Percentiles rank a stretch among this genome's conserved stretches.
Evolutionary conservation across 805 yeast species (phyloP).

Genomic region (Schwanniomyces polymorphus): DNA sequence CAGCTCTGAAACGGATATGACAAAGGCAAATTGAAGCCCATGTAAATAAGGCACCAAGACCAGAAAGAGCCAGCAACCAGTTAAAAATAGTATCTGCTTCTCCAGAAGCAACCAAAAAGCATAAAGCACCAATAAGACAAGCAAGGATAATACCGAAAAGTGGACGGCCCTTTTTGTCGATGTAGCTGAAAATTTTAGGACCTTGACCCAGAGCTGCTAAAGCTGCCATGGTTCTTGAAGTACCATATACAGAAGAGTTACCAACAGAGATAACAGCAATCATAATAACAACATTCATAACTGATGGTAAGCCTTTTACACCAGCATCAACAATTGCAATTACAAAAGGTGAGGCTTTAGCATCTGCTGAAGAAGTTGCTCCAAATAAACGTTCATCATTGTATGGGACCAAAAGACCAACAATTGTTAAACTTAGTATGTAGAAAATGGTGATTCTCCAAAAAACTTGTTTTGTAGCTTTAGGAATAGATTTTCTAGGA

Average conservation of each 20-base stretch:
- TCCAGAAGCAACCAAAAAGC: conserved; percentile 55
- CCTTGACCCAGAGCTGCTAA: conserved; percentile 71
- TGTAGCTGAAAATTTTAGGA: conserved; percentile 46
- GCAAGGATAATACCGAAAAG: conserved; percentile 34
- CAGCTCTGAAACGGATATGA: conserved; percentile 42
- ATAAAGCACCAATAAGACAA: conserved; percentile 43
- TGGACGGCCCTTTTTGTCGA: conserved; percentile 43
- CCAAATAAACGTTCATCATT: conserved; percentile 49
- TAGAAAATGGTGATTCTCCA: conserved; percentile 44
- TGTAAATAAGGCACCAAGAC: conserved; percentile 40
- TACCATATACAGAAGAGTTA: conserved; percentile 72
- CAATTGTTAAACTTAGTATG: conserved; percentile 29
- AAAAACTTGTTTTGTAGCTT: conserved; percentile 43
- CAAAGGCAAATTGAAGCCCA: conserved; percentile 41
- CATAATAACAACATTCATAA: conserved; percentile 72
- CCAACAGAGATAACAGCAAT: conserved; percentile 75
- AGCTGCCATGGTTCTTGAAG: conserved; percentile 67
- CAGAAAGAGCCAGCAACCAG: conserved; percentile 42
- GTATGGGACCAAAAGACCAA: conserved; percentile 51
- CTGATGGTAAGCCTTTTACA: conserved; percentile 64
- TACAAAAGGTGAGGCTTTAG: conserved; percentile 73
- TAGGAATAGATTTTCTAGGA: conserved; percentile 40
- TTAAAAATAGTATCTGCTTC: conserved; percentile 33
- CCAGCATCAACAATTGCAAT: conserved; percentile 65
- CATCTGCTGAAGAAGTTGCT: conserved; percentile 31